A percentile compares a stretch with the other conserved stretches of the same genome.
Evolutionary conservation across 495 filamentous ascomycete genomes (phyloP).

Genomic region (Talaromyces borbonicus): DNA sequence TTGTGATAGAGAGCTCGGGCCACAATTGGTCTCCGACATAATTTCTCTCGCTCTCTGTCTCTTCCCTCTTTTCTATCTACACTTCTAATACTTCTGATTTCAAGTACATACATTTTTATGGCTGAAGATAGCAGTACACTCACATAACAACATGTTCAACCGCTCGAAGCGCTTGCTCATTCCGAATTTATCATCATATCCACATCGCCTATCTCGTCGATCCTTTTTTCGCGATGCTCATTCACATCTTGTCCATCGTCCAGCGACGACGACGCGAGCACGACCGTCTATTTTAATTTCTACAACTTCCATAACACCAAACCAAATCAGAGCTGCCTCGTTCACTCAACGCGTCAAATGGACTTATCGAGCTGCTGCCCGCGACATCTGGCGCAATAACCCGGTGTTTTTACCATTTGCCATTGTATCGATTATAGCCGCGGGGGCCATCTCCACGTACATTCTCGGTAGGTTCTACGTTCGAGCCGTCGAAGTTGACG

Average conservation of each 20-base stretch:
- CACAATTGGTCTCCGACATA: too few species aligned
- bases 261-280: conserved; percentile 13
- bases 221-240: not conserved
- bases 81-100: too few species aligned
- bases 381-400: conserved; percentile 39
- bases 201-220: not conserved
- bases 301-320: too few species aligned
- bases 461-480: conserved; percentile 37
- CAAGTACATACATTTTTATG: too few species aligned
- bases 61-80: too few species aligned
- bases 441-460: conserved; percentile 23
- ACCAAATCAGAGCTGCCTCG: conserved; percentile 13
- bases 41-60: too few species aligned
- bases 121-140: too few species aligned
- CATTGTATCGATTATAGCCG: conserved; percentile 39
- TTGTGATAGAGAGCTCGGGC: conserved; percentile 5
- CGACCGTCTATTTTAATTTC: too few species aligned
- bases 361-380: conserved; percentile 28
- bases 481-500: conserved; percentile 54
- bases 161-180: too few species aligned
- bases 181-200: not conserved
- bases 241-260: too few species aligned
- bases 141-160: too few species aligned
- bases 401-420: conserved; percentile 35
- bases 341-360: conserved; percentile 21